phyloP scores from a whole-genome alignment of 139 green algal genomes.

The Chlorella vulgaris region DNA sequence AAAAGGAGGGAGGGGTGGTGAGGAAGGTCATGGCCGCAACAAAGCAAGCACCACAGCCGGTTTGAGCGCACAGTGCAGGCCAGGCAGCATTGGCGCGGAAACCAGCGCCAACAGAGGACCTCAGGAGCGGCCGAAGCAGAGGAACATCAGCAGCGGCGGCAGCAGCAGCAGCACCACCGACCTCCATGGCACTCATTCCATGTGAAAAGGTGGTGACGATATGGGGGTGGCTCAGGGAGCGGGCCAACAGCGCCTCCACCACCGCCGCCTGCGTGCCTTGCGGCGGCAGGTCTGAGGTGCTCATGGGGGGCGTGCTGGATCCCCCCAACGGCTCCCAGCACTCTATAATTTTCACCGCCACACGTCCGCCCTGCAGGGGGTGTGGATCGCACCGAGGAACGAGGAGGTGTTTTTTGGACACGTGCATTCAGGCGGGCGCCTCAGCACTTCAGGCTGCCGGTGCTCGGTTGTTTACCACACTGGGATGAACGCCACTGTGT shows the following conservation, averaged over 20 bases:
- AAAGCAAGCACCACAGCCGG: too few species aligned
- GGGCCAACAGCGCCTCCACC: constrained; percentile 22
- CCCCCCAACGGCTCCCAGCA: constrained; percentile 5
- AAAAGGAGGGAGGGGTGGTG: background rate
- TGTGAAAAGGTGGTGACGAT: constrained; percentile 18
- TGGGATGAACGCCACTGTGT: too few species aligned
- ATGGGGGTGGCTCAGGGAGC: constrained; percentile 13
- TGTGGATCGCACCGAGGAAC: background rate
- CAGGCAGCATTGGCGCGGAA: too few species aligned
- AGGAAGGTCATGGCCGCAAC: too few species aligned
- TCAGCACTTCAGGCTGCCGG: background rate
- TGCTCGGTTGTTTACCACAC: too few species aligned
- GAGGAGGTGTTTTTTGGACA: background rate
- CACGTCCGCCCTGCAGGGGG: constrained; percentile 21
- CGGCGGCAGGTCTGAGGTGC: background rate
- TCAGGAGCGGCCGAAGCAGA: too few species aligned
- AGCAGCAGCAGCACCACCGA: background rate
- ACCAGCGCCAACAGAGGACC: too few species aligned
- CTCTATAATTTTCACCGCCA: constrained; percentile 23
- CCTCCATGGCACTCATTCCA: constrained; percentile 7
- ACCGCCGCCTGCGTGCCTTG: constrained; percentile 11
- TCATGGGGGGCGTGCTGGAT: background rate
- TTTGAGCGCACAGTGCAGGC: too few species aligned
- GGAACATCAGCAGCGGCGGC: too few species aligned
- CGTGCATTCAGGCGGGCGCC: background rate